These are phyloP conservation scores for Cadophora sp. DNA, from an alignment of 2,329 filamentous ascomycete species.

Conservation along the genomic window DNA sequence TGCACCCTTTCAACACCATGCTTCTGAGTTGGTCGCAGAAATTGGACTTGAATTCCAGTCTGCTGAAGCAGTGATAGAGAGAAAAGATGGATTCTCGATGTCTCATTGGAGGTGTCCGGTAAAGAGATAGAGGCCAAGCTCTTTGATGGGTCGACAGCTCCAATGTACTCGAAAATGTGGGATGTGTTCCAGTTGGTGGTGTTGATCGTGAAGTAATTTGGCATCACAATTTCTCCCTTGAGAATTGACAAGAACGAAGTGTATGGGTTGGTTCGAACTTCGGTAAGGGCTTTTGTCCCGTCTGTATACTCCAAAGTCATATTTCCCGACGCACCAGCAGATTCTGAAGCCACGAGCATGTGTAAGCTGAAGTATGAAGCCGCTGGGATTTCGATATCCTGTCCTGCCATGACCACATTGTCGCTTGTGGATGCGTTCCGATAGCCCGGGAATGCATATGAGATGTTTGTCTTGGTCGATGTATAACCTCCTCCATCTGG, in stretches of 20 bases:
- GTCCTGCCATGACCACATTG: slow-evolving; percentile 52
- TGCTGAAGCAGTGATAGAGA: slow-evolving; percentile 50
- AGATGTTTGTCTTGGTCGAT: slow-evolving; percentile 49
- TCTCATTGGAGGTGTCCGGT: slow-evolving; percentile 47
- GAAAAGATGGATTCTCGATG: slow-evolving; percentile 52
- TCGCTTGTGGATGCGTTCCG: slow-evolving; percentile 44
- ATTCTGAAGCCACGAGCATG: slow-evolving; percentile 52
- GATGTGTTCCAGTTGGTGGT: slow-evolving; percentile 51
- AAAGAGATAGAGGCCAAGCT: slow-evolving; percentile 49
- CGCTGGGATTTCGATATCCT: slow-evolving; percentile 46
- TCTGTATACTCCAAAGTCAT: slow-evolving; percentile 53
- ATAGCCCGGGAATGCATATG: slow-evolving; percentile 52
- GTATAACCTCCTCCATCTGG: slow-evolving; percentile 46
- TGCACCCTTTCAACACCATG: slow-evolving; percentile 47
- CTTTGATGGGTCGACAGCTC: slow-evolving; percentile 48
- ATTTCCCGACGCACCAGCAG: slow-evolving; percentile 48
- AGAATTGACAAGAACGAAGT: slow-evolving; percentile 53
- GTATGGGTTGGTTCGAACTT: slow-evolving; percentile 53
- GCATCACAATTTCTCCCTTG: slow-evolving; percentile 53
- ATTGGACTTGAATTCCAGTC: slow-evolving; percentile 46
- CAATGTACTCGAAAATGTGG: slow-evolving; percentile 54
- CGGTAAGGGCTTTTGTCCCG: slow-evolving; percentile 47
- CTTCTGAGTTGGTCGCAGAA: slow-evolving; percentile 52
- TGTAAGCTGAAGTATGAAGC: slow-evolving; percentile 51
- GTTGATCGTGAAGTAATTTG: slow-evolving; percentile 49